Percentiles rank a stretch among this genome's conserved stretches.
Conservation (phyloP, 2,329 filamentous ascomycete species). For the Coccinonectria pachysandricola region DNA sequence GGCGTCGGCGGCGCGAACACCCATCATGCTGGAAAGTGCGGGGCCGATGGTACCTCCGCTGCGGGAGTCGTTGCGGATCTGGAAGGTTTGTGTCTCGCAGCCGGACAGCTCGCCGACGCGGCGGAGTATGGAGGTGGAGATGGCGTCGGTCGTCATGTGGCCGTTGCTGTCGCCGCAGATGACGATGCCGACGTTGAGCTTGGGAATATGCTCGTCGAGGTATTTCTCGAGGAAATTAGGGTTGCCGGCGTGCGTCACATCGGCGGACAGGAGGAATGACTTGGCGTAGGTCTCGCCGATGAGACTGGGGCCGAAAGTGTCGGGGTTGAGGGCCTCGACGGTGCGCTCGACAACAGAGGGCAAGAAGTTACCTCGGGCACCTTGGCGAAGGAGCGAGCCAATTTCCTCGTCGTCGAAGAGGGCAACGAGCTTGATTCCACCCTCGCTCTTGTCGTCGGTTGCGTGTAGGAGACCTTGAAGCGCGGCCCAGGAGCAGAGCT, state of each 20-base stretch:
- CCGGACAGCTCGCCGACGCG: constrained; percentile 66
- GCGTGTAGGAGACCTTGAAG: constrained; percentile 71
- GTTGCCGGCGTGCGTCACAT: constrained; percentile 89
- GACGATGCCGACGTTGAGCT: constrained; percentile 78
- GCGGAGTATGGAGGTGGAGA: constrained; percentile 71
- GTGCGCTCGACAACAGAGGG: constrained; percentile 71
- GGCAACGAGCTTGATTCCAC: constrained; percentile 80
- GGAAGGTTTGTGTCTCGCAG: constrained; percentile 72
- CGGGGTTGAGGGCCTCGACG: constrained; percentile 54
- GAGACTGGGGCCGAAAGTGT: constrained; percentile 46
- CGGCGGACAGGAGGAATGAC: constrained; percentile 84
- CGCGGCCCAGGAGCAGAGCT: constrained; percentile 90
- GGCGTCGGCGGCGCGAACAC: constrained; percentile 74
- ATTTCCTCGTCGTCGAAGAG: constrained; percentile 98
- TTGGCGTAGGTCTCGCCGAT: constrained; percentile 78
- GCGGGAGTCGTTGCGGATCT: constrained; percentile 85
- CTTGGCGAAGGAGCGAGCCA: constrained; percentile 80
- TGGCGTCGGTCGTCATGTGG: constrained; percentile 89
- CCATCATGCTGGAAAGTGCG: constrained; percentile 70
- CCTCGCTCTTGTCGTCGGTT: constrained; percentile 42
- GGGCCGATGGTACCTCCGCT: constrained; percentile 94
- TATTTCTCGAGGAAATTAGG: constrained; percentile 85
- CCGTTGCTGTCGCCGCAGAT: constrained; percentile 79
- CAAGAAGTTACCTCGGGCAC: constrained; percentile 82
- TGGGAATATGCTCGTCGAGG: constrained; percentile 74